Percentiles rank a stretch among this genome's conserved stretches.
Evolutionary conservation across 73 alveolate species (phyloP).

Genomic region (Paraurostyla sp.): DNA sequence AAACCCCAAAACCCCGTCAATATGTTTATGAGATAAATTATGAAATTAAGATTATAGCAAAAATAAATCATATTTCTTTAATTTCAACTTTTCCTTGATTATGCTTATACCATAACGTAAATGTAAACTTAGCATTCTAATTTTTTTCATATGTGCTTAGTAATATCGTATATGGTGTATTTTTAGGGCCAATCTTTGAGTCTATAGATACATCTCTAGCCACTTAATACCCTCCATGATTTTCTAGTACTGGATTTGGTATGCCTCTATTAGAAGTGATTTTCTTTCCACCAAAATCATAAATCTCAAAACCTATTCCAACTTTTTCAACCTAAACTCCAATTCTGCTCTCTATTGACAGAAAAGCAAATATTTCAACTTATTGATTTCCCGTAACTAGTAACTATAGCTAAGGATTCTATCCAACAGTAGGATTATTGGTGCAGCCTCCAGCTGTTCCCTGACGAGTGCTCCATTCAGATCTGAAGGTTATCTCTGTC

Average conservation of each 20-base stretch:
- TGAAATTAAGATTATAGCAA: no score
- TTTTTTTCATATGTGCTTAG: slow-evolving; percentile 35
- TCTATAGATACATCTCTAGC: slow-evolving; percentile 51
- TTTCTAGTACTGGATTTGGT: slow-evolving; percentile 36
- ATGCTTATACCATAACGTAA: slow-evolving; percentile 38
- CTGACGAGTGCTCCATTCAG: slow-evolving; percentile 29
- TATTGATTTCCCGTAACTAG: not conserved
- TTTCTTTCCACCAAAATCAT: slow-evolving; percentile 31
- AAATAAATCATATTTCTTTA: slow-evolving; percentile 11
- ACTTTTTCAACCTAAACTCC: slow-evolving; percentile 15
- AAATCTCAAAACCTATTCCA: slow-evolving; percentile 42
- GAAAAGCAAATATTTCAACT: slow-evolving; percentile 27
- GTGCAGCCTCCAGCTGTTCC: slow-evolving; percentile 75
- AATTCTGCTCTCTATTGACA: not conserved
- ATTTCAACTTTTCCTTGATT: slow-evolving; percentile 26
- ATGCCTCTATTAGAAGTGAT: slow-evolving; percentile 10
- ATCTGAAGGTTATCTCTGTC: slow-evolving; percentile 11
- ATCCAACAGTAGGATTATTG: slow-evolving; percentile 16
- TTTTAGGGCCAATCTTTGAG: not conserved
- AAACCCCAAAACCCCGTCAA: no score
- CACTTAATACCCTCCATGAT: slow-evolving; percentile 43
- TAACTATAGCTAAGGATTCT: slow-evolving; percentile 14
- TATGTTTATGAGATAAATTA: no score
- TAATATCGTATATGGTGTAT: slow-evolving; percentile 23
- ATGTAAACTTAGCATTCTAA: slow-evolving; percentile 42